These are phyloP conservation scores for Cicer yamashitae DNA, from an alignment of 306 rosid genomes.

Conservation along the genomic window DNA sequence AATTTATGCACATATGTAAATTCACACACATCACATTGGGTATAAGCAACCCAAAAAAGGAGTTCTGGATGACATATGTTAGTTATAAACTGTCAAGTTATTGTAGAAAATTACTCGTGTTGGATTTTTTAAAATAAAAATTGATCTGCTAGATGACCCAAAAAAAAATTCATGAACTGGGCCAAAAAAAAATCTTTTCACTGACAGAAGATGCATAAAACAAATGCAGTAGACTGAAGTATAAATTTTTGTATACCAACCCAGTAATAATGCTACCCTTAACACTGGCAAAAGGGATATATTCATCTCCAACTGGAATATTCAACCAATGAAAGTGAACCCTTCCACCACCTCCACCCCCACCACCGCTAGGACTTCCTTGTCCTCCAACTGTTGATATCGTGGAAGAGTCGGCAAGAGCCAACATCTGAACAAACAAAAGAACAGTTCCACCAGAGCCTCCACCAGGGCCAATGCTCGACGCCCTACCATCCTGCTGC, in stretches of 20 bases:
- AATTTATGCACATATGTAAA: conserved; percentile 14
- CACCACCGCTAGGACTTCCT: conserved; percentile 86
- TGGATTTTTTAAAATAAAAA: neutral
- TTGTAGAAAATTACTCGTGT: neutral
- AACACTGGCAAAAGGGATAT: conserved; percentile 74
- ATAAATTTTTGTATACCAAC: conserved; percentile 53
- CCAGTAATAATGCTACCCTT: conserved; percentile 76
- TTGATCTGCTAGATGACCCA: conserved; percentile 17
- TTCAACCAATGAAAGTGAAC: conserved; percentile 96
- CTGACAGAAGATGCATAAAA: conserved; percentile 27
- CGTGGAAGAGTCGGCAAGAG: conserved; percentile 68
- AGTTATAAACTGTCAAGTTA: conserved; percentile 28
- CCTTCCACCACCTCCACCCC: conserved; percentile 99
- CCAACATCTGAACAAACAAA: conserved; percentile 69
- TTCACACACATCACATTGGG: neutral
- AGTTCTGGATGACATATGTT: conserved; percentile 16
- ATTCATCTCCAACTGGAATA: conserved; percentile 86
- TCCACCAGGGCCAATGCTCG: conserved; percentile 89
- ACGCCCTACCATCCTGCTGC: conserved; percentile 53
- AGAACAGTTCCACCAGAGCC: conserved; percentile 99
- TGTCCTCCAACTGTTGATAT: conserved; percentile 85
- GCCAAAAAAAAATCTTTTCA: conserved; percentile 33
- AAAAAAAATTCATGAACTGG: conserved; percentile 28
- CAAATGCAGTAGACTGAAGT: conserved; percentile 37
- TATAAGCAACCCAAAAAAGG: conserved; percentile 20